Evolutionary conservation across 2,329 filamentous ascomycete species (phyloP), one percentile per base, ranked within the genome.

Genomic region (Mariannaea elegans): DNA sequence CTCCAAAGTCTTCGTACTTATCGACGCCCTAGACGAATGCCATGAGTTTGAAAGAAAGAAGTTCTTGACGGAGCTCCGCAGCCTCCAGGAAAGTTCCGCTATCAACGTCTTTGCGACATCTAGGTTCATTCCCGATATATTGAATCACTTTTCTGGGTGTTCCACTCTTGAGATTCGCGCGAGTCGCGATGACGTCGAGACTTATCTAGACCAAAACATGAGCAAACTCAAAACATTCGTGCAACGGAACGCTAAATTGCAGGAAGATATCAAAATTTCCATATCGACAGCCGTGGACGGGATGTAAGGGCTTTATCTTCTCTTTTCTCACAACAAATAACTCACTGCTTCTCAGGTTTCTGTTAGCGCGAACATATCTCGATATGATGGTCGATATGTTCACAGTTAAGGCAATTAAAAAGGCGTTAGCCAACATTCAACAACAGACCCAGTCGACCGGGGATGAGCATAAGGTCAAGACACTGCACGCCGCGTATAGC

Each of bases 21-120:
- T 56, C 21, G 54, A 56, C 29, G 54, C 54, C 7, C 46, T 56
- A 3, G 54, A 56, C 16, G 54, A 56, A 7, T 51, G 39, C 16
- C 29, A 39, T n/a, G 47, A 45, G 13, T 10, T 24, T 19, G 29
- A 51, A 32, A 38, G 54, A 13, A 29, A 24, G 13, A 21, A 6
- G 7, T 38, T 57, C 16, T n/a, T 46, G 1, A 18, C 13, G 7
- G 39, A 46, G 7, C 24, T 46, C 2, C n/a, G 32, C 4, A 10
- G 21, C 8, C 16, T 46, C 13, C 46, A 51, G 19, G 19, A 36
- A 1, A 18, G 27, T 39, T 51, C 39, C 3, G 8, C 38, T 2
- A 9, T 31, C 3, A 57, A 29, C 14, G 5, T 57, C 13, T 57
- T 51, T 18, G 47, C 45, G 4, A 57, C 54, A 3, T 51, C 39